Conservation (phyloP, 352 stramenopile species). For the Nothophytophthora sp. region DNA sequence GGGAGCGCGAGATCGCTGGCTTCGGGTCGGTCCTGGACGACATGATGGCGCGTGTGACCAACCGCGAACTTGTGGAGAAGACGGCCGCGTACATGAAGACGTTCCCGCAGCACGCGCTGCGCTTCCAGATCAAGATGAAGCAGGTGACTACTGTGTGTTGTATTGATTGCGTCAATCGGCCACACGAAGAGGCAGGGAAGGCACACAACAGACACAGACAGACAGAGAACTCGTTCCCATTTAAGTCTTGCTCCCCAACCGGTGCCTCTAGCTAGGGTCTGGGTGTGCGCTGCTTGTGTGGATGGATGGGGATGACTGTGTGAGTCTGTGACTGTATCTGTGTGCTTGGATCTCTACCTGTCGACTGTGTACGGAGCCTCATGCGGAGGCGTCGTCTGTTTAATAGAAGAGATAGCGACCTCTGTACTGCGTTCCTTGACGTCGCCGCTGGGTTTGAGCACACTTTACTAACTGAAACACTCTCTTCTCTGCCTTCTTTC, state of each 20-base stretch:
- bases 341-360: background rate
- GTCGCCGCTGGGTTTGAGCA: background rate
- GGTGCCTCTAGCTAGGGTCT: background rate
- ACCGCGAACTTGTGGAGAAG: slow-evolving; percentile 67
- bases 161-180: too few species aligned
- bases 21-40: slow-evolving; percentile 75
- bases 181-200: background rate
- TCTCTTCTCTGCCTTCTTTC: background rate
- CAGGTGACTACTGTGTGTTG: slow-evolving; percentile 48
- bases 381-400: slow-evolving; percentile 12
- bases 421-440: slow-evolving; percentile 12
- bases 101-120: slow-evolving; percentile 70
- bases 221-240: background rate
- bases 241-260: background rate
- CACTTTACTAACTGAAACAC: background rate
- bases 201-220: background rate
- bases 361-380: slow-evolving; percentile 1
- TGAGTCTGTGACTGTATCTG: slow-evolving; percentile 2
- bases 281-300: slow-evolving; percentile 4
- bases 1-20: slow-evolving; percentile 71
- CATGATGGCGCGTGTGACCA: slow-evolving; percentile 68
- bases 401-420: slow-evolving; percentile 30
- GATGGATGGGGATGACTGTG: background rate
- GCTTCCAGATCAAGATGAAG: slow-evolving; percentile 90
- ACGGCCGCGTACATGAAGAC: slow-evolving; percentile 75